Percentiles rank a stretch among this genome's conserved stretches.
Evolutionary conservation across 2,329 filamentous ascomycete species (phyloP).

Genomic region (Chrysoporthe cubensis): DNA sequence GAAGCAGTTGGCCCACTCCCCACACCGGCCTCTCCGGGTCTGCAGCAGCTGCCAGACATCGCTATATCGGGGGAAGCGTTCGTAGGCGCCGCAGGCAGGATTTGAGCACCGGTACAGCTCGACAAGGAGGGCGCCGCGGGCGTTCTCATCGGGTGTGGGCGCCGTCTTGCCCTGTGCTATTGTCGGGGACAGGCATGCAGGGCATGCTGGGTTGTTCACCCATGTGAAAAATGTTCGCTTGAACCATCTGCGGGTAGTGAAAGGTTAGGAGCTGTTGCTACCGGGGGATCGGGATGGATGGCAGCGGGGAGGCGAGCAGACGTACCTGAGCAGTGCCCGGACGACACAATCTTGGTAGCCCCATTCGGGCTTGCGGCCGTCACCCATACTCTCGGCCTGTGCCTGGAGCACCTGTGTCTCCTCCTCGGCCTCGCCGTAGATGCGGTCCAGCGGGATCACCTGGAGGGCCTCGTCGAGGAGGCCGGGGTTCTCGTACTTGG

Average conservation of each 20-base stretch:
- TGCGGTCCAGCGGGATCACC: constrained; percentile 83
- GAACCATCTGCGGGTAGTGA: constrained; percentile 72
- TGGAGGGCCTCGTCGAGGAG: constrained; percentile 89
- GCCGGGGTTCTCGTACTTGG: constrained; percentile 95
- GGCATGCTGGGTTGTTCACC: constrained; percentile 93
- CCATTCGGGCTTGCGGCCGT: constrained; percentile 83
- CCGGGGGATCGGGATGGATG: not conserved
- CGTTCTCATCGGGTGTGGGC: constrained; percentile 85
- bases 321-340: constrained; percentile 79
- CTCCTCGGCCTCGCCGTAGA: constrained; percentile 93
- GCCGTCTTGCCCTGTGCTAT: constrained; percentile 81
- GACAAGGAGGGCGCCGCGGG: constrained; percentile 82
- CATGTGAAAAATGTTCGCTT: constrained; percentile 93
- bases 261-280: constrained; percentile 18
- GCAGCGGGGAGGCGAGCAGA: constrained; percentile 25
- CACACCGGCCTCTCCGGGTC: constrained; percentile 81
- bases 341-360: constrained; percentile 98
- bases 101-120: constrained; percentile 90
- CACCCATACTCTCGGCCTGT: constrained; percentile 84
- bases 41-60: constrained; percentile 93
- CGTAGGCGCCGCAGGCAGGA: constrained; percentile 73
- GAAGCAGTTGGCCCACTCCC: constrained; percentile 99
- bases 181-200: constrained; percentile 80
- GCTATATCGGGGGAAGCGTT: constrained; percentile 91
- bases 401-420: constrained; percentile 86